These are phyloP conservation scores for Monosporozyma siamensis DNA, from an alignment of 805 yeast genomes.

Conservation along the genomic window DNA sequence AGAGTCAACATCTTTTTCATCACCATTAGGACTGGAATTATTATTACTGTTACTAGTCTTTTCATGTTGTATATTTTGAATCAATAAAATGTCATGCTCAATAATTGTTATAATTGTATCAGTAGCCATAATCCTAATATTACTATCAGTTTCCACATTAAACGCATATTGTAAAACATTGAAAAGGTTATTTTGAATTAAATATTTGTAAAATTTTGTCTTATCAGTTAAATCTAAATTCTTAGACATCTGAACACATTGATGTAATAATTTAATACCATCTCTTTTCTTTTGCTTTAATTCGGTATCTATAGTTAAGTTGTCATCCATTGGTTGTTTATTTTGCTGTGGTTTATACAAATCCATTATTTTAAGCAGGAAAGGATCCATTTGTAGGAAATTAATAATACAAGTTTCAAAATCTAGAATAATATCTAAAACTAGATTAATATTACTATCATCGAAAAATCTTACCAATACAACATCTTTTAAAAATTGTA, in stretches of 20 bases:
- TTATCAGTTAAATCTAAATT: slow-evolving; percentile 55
- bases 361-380: slow-evolving; percentile 49
- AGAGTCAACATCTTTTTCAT: slow-evolving; percentile 4
- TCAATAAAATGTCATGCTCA: slow-evolving; percentile 70
- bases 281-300: slow-evolving; percentile 39
- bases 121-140: slow-evolving; percentile 58
- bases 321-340: not conserved
- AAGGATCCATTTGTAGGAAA: slow-evolving; percentile 30
- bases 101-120: slow-evolving; percentile 73
- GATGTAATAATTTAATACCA: slow-evolving; percentile 72
- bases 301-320: slow-evolving; percentile 8
- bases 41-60: slow-evolving; percentile 5
- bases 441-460: slow-evolving; percentile 61
- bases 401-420: slow-evolving; percentile 28
- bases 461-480: slow-evolving; percentile 75
- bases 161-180: slow-evolving; percentile 66
- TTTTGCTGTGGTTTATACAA: slow-evolving; percentile 35
- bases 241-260: slow-evolving; percentile 68
- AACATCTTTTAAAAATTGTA: slow-evolving; percentile 79
- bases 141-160: slow-evolving; percentile 33
- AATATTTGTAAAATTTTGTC: slow-evolving; percentile 50
- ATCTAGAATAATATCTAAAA: slow-evolving; percentile 37
- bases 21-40: not conserved
- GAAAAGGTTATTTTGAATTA: slow-evolving; percentile 63
- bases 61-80: slow-evolving; percentile 31